Evolutionary conservation across 2,329 filamentous ascomycete species (phyloP), one percentile per base, ranked within the genome.

Genomic region (Botrytis medusae): DNA sequence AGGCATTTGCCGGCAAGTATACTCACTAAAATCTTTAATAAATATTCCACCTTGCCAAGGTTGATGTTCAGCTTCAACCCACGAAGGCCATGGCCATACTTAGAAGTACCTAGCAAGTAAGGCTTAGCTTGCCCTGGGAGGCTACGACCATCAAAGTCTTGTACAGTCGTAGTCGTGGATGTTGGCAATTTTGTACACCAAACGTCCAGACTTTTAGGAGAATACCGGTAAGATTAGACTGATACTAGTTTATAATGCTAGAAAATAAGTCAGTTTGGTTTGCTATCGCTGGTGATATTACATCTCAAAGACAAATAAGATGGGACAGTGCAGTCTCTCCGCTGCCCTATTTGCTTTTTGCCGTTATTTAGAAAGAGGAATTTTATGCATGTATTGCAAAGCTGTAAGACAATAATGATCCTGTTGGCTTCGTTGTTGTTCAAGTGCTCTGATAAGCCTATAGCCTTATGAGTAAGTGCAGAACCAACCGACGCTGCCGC

Each of bases 71-170:
- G 37, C 37, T 63, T 63, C 61, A 63, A 42, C 61, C 46, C 46
- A 54, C 25, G 14, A 48, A 67, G 64, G 25, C 34, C 46, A 40
- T 54, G 32, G 9, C 64, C 64, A 67, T 67, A 40, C n/a, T 64
- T 22, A 32, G 8, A 68, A 22, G n/a, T 42, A 42, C 46, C 65
- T 57, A 37, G 48, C 32, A 32, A 57, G 65, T 68, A 68, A 68
- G 65, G 65, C 65, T 68, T 68, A 68, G 65, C 34, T 37, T 57
- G 25, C 16, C 46, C 4, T 34, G 32, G 29, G 37, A 44, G 48
- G 25, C 40, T 68, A 48, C 34, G 3, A 57, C 3, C 25, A 7
- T 40, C 46, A 46, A 25, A 54, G 46, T 18, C 32, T 54, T 54
- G 48, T n/a, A 51, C n/a, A n/a, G 5, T n/a, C 59, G 34, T 25